Percentiles rank a stretch among this genome's conserved stretches.
phyloP scores from a whole-genome alignment of 257 asterid genomes.

The Rehmannia glutinosa region DNA sequence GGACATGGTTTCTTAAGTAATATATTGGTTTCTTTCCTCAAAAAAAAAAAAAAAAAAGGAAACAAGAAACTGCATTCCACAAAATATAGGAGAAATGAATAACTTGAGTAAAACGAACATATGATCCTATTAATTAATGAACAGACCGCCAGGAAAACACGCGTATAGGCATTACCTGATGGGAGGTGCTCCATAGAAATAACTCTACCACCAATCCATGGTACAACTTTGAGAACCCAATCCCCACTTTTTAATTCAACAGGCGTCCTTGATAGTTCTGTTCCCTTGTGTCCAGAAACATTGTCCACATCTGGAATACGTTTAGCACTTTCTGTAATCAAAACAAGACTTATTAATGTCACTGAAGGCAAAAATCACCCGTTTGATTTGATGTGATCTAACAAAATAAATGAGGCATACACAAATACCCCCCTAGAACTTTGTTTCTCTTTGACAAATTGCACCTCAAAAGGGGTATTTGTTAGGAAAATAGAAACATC shows the following conservation, averaged over 20 bases:
- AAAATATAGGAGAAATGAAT: not conserved
- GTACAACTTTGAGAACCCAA: slow-evolving; percentile 86
- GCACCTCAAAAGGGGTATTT: too few species aligned
- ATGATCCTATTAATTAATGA: not conserved
- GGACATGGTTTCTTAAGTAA: too few species aligned
- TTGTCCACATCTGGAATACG: slow-evolving; percentile 62
- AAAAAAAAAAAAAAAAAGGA: too few species aligned
- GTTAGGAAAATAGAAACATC: too few species aligned
- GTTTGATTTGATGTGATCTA: too few species aligned
- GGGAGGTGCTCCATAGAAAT: slow-evolving; percentile 93
- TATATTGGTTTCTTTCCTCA: too few species aligned
- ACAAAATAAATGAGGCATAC: too few species aligned
- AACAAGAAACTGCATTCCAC: not conserved
- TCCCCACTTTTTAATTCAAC: slow-evolving; percentile 72
- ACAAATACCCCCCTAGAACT: too few species aligned
- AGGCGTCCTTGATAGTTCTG: slow-evolving; percentile 69
- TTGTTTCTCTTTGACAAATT: too few species aligned
- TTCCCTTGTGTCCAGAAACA: slow-evolving; percentile 64
- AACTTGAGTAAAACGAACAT: not conserved
- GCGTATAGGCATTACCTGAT: slow-evolving; percentile 45
- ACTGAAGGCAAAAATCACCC: too few species aligned
- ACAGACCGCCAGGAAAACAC: slow-evolving; percentile 7
- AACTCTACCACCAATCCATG: slow-evolving; percentile 97
- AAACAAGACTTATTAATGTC: slow-evolving; percentile 3
- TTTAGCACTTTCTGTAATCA: slow-evolving; percentile 59